Base-by-base conservation (phyloP, 345 rosid genomes). In the Ceriops decandra region DNA sequence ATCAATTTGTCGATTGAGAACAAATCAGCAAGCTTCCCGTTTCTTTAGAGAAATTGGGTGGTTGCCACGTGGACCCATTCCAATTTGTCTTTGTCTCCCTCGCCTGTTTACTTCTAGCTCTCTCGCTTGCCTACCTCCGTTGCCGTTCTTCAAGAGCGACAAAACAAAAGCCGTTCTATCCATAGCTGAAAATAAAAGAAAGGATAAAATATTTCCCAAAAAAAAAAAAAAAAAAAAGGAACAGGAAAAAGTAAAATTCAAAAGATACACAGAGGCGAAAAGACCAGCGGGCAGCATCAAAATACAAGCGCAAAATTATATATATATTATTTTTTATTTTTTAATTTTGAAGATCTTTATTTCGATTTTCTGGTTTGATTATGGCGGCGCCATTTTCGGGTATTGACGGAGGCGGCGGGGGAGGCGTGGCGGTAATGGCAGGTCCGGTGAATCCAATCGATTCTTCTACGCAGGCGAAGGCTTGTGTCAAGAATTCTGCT, bases 311-410 rank as follows among this genome's bases (percentile, higher is more conserved):
- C 6, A 32, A 13, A 22, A 3, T 59, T 21, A 1, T 13, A 28
- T 28, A 28, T 28, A 28, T 28, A 28, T 15, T 0, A 22, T 2
- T 52, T 10, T 5, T 0, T 32, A 6, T 5, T 7, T 7, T 33
- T 33, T 33, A 1, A 33, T 7, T 33, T 33, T 33, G 1, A 7
- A 6, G 30, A 20, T 56, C 11, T 3, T 38, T 33, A 26, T 32
- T 64, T 28, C n/a, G 6, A 49, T 33, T 20, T 68, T 35, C 17
- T 42, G 5, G 49, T 10, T 35, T 28, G 33, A 46, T 54, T 75
- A 87, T 87, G 92, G 82, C 86, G 68, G 77, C 89, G 9, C 92
- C 89, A 30, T 82, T 81, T 65, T 67, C 87, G 62, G 85, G 75
- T 27, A 62, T 81, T n/a, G 84, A 81, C 13, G 73, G 77, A 20